Base-by-base conservation (phyloP, 2,329 filamentous ascomycete species). In the Fusarium drepaniforme region DNA sequence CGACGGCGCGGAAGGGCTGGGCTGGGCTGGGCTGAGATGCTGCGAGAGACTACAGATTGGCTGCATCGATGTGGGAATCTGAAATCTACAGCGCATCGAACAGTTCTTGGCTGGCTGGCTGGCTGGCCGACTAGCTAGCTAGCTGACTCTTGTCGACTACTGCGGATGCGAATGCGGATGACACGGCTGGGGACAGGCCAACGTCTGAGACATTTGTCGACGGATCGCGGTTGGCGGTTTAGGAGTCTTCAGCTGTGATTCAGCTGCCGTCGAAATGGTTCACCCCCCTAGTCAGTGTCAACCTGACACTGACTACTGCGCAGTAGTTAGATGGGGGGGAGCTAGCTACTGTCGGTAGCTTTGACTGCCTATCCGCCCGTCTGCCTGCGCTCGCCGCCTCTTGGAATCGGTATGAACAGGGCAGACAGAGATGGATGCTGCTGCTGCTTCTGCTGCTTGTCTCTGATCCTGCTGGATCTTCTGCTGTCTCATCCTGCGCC, bases 1-100 rank as follows among this genome's bases (percentile, higher is more conserved):
- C 18, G 53, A 38, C 35, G 56, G 56, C 53, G 53, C 33, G 66
- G 33, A 25, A 35, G 38, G n/a, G 44, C 42, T 66, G 42, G 60
- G 53, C 28, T 30, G 30, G 30, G 30, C 30, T 33, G 30, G 30
- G 30, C 42, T 66, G 44, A 66, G 53, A 56, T 38, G 15, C 65
- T 59, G 59, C 42, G 44, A 66, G 68, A n/a, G 28, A 33, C n/a
- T 40, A 33, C 37, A 49, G 18, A 25, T 49, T 38, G 44, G 21
- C 44, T 40, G 44, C 44, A 64, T 53, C 15, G 8, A 28, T 30
- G 61, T 64, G 61, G 44, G 23, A 40, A 49, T 37, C 16, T 23
- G 28, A 33, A 64, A 40, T 64, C 61, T 64, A 53, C 60, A 51
- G 60, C 60, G 33, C 23, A 63, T 53, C 60, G 16, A 40, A 18